Base-by-base conservation (phyloP, 164 flowering plant species). In the Tinospora cordifolia region DNA sequence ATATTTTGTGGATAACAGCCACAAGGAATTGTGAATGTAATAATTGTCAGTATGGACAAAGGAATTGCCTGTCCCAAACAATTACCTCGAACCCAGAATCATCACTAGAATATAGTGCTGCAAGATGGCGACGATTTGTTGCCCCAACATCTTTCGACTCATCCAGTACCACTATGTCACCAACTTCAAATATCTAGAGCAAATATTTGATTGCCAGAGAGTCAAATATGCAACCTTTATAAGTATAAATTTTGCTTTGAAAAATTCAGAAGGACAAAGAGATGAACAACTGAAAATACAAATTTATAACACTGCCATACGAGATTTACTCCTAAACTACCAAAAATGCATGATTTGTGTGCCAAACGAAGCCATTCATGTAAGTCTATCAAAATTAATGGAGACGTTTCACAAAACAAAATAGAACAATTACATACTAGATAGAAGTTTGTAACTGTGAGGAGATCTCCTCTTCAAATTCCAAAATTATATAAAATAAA, bases 71-170 rank as follows among this genome's bases (percentile, higher is more conserved):
- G 60, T 54, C 21, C n/a, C n/a, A 54, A 25, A 54, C 21, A 54
- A 54, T 54, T 86, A 93, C 97, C 97, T 93, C 98, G 81, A 89
- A 93, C 15, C 98, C 98, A 2, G 98, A 93, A 67, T 78, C 84
- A 63, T 91, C 84, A 74, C 88, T 85, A 85, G 92, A 93, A 75
- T 89, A 86, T 14, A 91, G 77, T 57, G 96, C 97, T 34, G 92
- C 97, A 68, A 93, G 85, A 22, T 75, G 91, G 70, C 92, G 96
- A 39, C 75, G 84, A 76, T 88, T 91, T 63, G 65, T 71, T 36
- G 97, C 96, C 71, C 98, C 92, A 19, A 90, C 93, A 82, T 93
- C 98, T 72, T 82, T 87, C 65, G 63, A 34, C 27, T 80, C 87
- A 76, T 88, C 87, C 78, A 90, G 62, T 10, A 86, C 73, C 27